Base-by-base conservation (phyloP, 1,284 basidiomycete species). In the Papiliotrema fonsecae region DNA sequence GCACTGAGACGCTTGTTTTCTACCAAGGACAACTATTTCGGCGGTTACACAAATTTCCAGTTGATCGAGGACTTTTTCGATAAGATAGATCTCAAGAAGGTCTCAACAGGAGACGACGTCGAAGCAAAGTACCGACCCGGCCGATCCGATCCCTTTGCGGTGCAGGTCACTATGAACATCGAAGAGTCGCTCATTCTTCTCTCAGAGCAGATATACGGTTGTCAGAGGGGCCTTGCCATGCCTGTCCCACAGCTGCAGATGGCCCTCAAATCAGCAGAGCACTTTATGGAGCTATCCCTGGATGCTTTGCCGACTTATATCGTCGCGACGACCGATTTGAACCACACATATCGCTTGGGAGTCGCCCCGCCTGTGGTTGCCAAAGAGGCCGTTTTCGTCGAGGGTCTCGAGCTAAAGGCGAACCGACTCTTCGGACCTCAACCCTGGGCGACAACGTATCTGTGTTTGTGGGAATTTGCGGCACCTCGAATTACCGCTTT, bases 1-100 rank as follows among this genome's bases (percentile, higher is more conserved):
- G 83, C 83, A 0, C 80, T 92, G 49, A 82, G 91, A 28, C 83
- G 89, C 61, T 77, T 92, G 58, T 86, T 97, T 82, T 82, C 86
- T 40, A 64, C 94, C 45, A 82, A 86, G 47, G 89, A 93, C 60
- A 94, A 96, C 68, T 96, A 96, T 69, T 83, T 94, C 49, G 92
- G 92, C 18, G 79, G 81, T 4, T 96, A 92, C 70, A 94, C 90
- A 1, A 87, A 92, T 60, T 96, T 91, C 63, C 84, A 84, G 6
- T 93, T 88, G 0, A 77, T 89, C 43, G 80, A 80, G 26, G 92
- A 96, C 73, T 92, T 88, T 65, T 75, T 90, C 45, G 81, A 84
- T 47, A 85, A 83, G 66, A 79, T 81, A 25, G 78, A 76, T 45
- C 77, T 75, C 50, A 79, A 79, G 4, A 70, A 78, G 5, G 77